Conservation (phyloP, 2,329 filamentous ascomycete genomes). For the Trichoderma semiorbis region DNA sequence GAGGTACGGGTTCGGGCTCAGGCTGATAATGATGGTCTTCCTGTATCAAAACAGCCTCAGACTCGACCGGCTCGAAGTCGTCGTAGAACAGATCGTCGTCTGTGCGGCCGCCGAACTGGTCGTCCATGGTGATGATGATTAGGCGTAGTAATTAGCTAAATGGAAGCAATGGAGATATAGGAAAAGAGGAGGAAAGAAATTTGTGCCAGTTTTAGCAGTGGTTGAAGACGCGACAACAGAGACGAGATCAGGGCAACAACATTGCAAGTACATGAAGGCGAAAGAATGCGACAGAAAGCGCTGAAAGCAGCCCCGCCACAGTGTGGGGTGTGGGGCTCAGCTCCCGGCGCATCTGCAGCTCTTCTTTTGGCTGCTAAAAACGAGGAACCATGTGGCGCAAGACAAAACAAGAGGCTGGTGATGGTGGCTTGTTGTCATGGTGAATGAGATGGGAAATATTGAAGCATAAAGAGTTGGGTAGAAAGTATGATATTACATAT, state of each 20-base stretch:
- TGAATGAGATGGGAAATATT: not conserved
- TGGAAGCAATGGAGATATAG: not conserved
- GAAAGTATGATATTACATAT: not conserved
- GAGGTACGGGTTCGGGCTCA: conserved; percentile 22
- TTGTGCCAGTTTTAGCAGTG: not conserved
- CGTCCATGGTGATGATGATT: conserved; percentile 46
- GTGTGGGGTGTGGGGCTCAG: conserved; percentile 17
- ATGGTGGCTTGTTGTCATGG: not conserved
- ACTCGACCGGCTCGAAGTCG: conserved; percentile 56
- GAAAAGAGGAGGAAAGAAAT: not conserved
- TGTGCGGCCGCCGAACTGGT: conserved; percentile 58
- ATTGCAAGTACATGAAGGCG: not conserved
- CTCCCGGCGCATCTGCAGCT: conserved; percentile 7
- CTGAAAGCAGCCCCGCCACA: conserved; percentile 15
- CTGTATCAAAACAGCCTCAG: conserved; percentile 30
- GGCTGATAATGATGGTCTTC: conserved; percentile 15
- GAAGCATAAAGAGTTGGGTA: not conserved
- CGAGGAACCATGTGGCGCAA: conserved; percentile 10
- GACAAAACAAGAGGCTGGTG: not conserved
- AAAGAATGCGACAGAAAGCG: conserved; percentile 5
- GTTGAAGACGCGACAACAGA: not conserved
- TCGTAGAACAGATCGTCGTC: conserved; percentile 62
- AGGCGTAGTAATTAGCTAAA: not conserved
- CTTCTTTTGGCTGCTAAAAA: not conserved
- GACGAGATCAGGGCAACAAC: not conserved